These are phyloP conservation scores for Penicillium diatomitis DNA, from an alignment of 495 filamentous ascomycete species.

Conservation along the genomic window DNA sequence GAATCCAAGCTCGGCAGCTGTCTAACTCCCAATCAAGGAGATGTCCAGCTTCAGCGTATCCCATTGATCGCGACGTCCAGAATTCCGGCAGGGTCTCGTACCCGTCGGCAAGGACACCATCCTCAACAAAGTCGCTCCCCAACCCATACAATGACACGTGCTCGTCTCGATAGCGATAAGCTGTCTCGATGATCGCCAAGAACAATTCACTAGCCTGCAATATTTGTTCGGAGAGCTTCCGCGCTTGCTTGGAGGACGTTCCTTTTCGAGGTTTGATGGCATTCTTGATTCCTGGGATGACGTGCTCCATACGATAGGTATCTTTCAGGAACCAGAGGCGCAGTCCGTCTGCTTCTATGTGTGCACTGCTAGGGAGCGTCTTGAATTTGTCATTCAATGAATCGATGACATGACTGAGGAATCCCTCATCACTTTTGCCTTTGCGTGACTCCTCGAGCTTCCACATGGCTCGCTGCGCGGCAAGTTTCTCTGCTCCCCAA, in stretches of 20 bases:
- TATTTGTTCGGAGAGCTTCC: constrained; percentile 44
- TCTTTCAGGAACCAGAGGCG: constrained; percentile 78
- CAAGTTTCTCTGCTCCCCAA: constrained; percentile 84
- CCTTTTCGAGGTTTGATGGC: constrained; percentile 53
- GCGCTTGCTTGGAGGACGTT: constrained; percentile 19
- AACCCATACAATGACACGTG: constrained; percentile 65
- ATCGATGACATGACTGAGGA: constrained; percentile 59
- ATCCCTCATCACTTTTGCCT: constrained; percentile 36
- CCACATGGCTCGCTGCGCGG: constrained; percentile 78
- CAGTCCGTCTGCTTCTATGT: constrained; percentile 59
- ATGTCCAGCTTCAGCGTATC: constrained; percentile 42
- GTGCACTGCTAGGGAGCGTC: constrained; percentile 40
- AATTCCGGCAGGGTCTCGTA: constrained; percentile 62
- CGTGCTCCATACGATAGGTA: constrained; percentile 59
- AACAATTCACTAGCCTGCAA: constrained; percentile 75
- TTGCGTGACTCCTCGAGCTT: constrained; percentile 56
- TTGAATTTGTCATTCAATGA: constrained; percentile 63
- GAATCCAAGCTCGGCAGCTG: constrained; percentile 33
- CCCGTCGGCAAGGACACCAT: constrained; percentile 54
- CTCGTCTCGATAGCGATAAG: constrained; percentile 60
- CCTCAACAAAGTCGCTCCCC: constrained; percentile 47
- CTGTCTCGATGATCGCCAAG: constrained; percentile 58
- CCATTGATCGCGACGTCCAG: constrained; percentile 58
- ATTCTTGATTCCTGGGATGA: constrained; percentile 67
- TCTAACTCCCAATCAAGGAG: constrained; percentile 37